Percentiles rank a stretch among this genome's conserved stretches.
Conservation (phyloP, 2,329 filamentous ascomycete genomes). For the Exophiala dermatitidis region DNA sequence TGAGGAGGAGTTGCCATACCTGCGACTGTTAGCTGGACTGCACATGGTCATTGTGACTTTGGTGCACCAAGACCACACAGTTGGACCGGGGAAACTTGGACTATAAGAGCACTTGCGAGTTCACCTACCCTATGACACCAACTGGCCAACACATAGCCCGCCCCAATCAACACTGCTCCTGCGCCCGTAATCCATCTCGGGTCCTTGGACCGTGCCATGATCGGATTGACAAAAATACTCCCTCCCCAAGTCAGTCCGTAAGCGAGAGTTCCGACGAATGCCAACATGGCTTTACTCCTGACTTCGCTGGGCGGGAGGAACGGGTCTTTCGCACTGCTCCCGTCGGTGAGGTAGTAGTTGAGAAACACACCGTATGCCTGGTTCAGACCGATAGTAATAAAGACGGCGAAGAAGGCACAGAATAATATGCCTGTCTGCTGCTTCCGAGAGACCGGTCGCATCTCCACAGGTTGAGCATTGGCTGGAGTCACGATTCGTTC, state of each 20-base stretch:
- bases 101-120: not conserved
- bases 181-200: conserved; percentile 36
- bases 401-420: conserved; percentile 41
- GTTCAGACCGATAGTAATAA: conserved; percentile 45
- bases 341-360: conserved; percentile 38
- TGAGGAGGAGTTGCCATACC: conserved; percentile 56
- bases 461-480: conserved; percentile 21
- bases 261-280: conserved; percentile 45
- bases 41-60: no score
- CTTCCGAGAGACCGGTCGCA: conserved; percentile 35
- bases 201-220: conserved; percentile 40
- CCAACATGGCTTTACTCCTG: conserved; percentile 39
- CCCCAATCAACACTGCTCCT: conserved; percentile 38
- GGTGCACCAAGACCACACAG: no score
- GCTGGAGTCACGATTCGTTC: conserved; percentile 5
- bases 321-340: conserved; percentile 33
- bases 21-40: conserved; percentile 19
- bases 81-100: no score
- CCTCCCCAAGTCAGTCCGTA: conserved; percentile 46
- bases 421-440: conserved; percentile 41
- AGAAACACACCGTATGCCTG: conserved; percentile 47
- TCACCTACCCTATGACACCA: conserved; percentile 27
- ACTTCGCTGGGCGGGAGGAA: conserved; percentile 34
- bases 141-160: conserved; percentile 41
- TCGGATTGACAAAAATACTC: conserved; percentile 44